Conservation (phyloP, 257 asterid species). For the Euphrasia confusa region DNA sequence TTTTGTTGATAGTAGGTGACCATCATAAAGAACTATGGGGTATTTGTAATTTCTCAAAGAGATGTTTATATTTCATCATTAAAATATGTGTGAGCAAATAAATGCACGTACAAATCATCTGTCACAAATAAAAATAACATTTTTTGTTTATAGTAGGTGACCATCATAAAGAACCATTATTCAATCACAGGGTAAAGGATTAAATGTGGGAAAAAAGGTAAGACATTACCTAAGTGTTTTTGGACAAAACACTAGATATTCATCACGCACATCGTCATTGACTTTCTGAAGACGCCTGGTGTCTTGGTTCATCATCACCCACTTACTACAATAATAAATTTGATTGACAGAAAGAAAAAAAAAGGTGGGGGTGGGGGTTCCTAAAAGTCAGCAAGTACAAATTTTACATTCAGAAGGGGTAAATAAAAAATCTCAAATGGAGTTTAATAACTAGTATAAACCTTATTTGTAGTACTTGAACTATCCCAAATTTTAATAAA, state of each 20-base stretch:
- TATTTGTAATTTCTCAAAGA: neutral
- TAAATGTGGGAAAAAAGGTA: slow-evolving; percentile 1
- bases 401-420: neutral
- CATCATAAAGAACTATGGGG: neutral
- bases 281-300: slow-evolving; percentile 94
- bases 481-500: no score
- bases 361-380: no score
- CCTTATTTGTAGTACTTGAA: no score
- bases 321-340: slow-evolving; percentile 60
- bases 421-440: neutral
- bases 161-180: slow-evolving; percentile 10
- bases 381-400: no score
- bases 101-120: neutral
- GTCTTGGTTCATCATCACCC: slow-evolving; percentile 98
- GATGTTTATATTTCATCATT: neutral
- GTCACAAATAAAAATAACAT: slow-evolving; percentile 3
- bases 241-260: slow-evolving; percentile 61
- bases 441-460: no score
- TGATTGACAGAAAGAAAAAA: no score
- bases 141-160: neutral
- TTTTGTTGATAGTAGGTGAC: no score
- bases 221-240: slow-evolving; percentile 57
- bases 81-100: neutral
- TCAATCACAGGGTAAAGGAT: slow-evolving; percentile 3
- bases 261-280: slow-evolving; percentile 88